Evolutionary conservation across 164 flowering plant species (phyloP).

Genomic region (Kalanchoe fedtschenkoi): DNA sequence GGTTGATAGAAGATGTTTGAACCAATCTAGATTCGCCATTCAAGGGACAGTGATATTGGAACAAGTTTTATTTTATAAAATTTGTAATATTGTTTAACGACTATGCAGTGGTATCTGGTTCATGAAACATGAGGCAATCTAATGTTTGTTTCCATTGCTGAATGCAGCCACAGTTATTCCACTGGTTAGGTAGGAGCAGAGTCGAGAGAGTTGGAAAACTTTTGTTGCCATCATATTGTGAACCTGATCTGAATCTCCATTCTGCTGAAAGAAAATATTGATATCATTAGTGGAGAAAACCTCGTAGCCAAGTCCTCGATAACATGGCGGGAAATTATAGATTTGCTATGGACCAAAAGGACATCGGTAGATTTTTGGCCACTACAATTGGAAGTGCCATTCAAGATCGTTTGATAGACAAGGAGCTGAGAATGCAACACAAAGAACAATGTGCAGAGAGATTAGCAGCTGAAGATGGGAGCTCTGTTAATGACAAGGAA

Average conservation of each 20-base stretch:
- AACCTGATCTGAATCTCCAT: too few species aligned
- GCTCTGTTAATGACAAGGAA: conserved; percentile 23
- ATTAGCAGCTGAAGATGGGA: conserved; percentile 55
- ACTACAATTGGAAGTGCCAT: conserved; percentile 43
- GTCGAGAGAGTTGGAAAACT: background rate
- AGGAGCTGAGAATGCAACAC: conserved; percentile 43
- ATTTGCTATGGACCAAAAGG: conserved; percentile 44
- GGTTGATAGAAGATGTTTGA: too few species aligned
- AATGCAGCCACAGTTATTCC: background rate
- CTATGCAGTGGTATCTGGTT: background rate
- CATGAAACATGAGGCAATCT: background rate
- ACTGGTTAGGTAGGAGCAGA: background rate
- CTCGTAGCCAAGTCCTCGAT: too few species aligned
- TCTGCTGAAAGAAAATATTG: background rate
- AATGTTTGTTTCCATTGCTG: background rate
- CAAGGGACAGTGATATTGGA: too few species aligned
- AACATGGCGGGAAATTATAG: conserved; percentile 35
- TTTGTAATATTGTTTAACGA: background rate
- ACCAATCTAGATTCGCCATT: too few species aligned
- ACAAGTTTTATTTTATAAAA: too few species aligned
- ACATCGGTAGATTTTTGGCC: conserved; percentile 34
- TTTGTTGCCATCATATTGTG: background rate
- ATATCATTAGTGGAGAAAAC: too few species aligned
- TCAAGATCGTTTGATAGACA: conserved; percentile 47
- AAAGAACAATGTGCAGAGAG: conserved; percentile 76